Conservation (phyloP, 805 yeast species). For the Lachancea dasiensis region DNA sequence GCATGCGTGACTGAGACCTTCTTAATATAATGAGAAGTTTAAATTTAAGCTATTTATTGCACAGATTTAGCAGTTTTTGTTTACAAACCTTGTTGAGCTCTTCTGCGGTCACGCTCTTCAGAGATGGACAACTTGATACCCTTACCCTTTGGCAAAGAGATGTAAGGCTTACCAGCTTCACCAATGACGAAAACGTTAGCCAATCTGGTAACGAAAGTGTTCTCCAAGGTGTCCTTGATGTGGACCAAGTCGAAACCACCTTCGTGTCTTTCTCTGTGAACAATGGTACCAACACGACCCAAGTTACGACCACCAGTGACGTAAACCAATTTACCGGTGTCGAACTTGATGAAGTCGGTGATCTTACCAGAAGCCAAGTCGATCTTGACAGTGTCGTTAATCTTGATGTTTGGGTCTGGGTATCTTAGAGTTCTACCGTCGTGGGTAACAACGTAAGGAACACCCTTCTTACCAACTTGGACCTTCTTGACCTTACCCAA, state of each 20-base stretch:
- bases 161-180: constrained; percentile 91
- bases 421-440: constrained; percentile 99
- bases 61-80: constrained; percentile 6
- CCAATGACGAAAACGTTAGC: constrained; percentile 91
- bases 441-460: constrained; percentile 98
- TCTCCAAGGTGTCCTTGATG: constrained; percentile 91
- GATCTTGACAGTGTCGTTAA: constrained; percentile 96
- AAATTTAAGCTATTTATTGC: constrained; percentile 4
- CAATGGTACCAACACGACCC: constrained; percentile 95
- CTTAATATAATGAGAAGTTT: constrained; percentile 5
- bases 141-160: constrained; percentile 97
- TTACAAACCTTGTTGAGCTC: constrained; percentile 68
- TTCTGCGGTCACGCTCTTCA: constrained; percentile 98
- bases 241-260: constrained; percentile 98
- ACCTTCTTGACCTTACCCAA: constrained; percentile 97
- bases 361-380: constrained; percentile 96
- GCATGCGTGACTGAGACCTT: too few relatives aligned
- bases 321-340: constrained; percentile 86
- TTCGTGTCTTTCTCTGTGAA: constrained; percentile 95
- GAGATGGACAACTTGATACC: constrained; percentile 94
- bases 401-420: constrained; percentile 97
- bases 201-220: constrained; percentile 93
- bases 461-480: constrained; percentile 96
- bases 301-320: constrained; percentile 97
- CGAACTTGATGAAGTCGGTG: constrained; percentile 82